Base-by-base conservation (phyloP, 306 rosid genomes). In the Cucumis cinereus region DNA sequence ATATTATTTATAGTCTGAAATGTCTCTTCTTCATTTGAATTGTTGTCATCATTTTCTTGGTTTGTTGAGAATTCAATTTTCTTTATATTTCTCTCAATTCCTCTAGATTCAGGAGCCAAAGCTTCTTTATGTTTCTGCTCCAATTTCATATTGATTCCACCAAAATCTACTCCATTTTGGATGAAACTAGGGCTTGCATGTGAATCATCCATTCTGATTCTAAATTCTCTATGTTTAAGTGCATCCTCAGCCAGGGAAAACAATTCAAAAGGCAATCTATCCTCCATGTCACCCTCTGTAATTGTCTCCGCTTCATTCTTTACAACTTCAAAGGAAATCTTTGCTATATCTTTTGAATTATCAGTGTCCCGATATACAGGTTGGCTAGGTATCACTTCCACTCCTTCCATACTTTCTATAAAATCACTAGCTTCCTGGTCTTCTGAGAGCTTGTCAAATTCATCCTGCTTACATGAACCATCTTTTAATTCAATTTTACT, bases 111-210 rank as follows among this genome's bases (percentile, higher is more conserved):
- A 15, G 82, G 61, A 79, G 66, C 80, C 77, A 78, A 71, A 77
- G 80, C 92, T 83, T 88, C 96, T 76, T 63, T 71, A 72, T 63
- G 68, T 52, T 76, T 84, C 76, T 83, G 84, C 77, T 73, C 77
- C 74, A 58, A 85, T 75, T 82, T 81, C 41, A 74, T 72, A 61
- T 64, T 80, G 77, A 71, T 49, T 58, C 75, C 82, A 79, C 80
- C 79, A 62, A 75, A 49, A 71, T 75, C 50, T 35, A 71, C 55
- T 55, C 79, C 84, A 83, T 62, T 72, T 40, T 45, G 35, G 36
- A 83, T 78, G 14, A 68, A 78, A 80, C 55, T 60, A 64, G 56
- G 68, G 74, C 66, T 53, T 73, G 57, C 77, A 28, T 73, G 73
- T 77, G 79, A 72, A 80, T 79, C 74, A 77, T 75, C 83, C 88